Conservation (phyloP, 2,329 filamentous ascomycete species). For the Pyrenochaeta sp. region DNA sequence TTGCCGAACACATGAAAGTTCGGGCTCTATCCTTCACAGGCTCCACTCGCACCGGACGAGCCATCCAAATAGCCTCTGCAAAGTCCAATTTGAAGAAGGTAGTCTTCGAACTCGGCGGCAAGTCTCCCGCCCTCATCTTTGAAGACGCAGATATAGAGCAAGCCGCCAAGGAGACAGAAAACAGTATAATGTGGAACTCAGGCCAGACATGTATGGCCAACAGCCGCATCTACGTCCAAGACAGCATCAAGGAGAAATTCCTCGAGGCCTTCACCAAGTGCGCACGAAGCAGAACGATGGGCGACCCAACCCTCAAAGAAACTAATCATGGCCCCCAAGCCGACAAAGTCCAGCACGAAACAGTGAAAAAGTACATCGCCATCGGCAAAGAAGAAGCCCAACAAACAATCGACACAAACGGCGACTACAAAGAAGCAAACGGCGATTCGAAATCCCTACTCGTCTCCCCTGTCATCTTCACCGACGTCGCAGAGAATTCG, state of each 20-base stretch:
- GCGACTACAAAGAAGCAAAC: conserved; percentile 35
- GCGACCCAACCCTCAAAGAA: conserved; percentile 21
- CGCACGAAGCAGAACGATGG: conserved; percentile 23
- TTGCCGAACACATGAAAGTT: conserved; percentile 76
- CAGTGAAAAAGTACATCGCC: conserved; percentile 30
- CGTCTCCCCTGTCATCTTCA: conserved; percentile 57
- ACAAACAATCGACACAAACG: conserved; percentile 45
- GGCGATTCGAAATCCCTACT: conserved; percentile 49
- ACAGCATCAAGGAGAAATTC: conserved; percentile 54
- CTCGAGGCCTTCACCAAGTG: conserved; percentile 22
- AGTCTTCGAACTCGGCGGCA: conserved; percentile 83
- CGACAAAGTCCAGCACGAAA: conserved; percentile 30
- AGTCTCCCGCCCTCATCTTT: conserved; percentile 82
- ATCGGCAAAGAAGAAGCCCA: conserved; percentile 54
- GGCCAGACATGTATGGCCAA: conserved; percentile 68
- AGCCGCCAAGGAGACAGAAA: conserved; percentile 62
- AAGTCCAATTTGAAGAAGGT: conserved; percentile 85
- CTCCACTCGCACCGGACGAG: conserved; percentile 82
- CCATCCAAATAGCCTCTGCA: conserved; percentile 74
- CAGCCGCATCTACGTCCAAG: conserved; percentile 64
- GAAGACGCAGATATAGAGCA: conserved; percentile 81
- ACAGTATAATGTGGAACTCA: conserved; percentile 61
- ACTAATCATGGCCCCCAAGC: conserved; percentile 35
- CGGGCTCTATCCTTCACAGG: conserved; percentile 85
- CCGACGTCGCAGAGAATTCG: conserved; percentile 52